These are phyloP conservation scores for Scedosporium minutisporum DNA, from an alignment of 2,329 filamentous ascomycete species.

Conservation along the genomic window DNA sequence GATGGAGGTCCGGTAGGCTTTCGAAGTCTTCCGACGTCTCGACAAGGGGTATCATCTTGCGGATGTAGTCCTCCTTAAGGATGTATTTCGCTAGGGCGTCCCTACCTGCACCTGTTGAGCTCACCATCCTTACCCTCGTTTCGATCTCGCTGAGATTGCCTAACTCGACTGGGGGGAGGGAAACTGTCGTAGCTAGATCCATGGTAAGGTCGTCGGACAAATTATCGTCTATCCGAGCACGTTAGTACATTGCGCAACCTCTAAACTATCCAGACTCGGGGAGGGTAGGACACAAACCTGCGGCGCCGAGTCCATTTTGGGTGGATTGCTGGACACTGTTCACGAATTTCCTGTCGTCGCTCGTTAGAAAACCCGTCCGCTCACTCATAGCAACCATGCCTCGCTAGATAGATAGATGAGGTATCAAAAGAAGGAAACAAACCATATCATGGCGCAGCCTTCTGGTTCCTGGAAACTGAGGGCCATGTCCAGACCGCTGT, in stretches of 20 bases:
- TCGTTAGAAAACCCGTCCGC: neutral
- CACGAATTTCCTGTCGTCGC: slow-evolving; percentile 69
- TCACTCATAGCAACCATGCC: neutral
- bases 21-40: slow-evolving; percentile 86
- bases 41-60: slow-evolving; percentile 77
- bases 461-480: slow-evolving; percentile 97
- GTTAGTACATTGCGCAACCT: neutral
- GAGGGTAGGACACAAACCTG: slow-evolving; percentile 39
- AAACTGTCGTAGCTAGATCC: slow-evolving; percentile 61
- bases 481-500: slow-evolving; percentile 86
- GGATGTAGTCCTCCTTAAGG: slow-evolving; percentile 75
- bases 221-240: slow-evolving; percentile 55
- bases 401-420: neutral
- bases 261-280: neutral
- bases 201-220: slow-evolving; percentile 78
- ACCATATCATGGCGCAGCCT: slow-evolving; percentile 90
- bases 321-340: slow-evolving; percentile 73
- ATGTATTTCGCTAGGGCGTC: slow-evolving; percentile 84
- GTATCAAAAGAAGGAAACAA: slow-evolving; percentile 15
- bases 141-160: slow-evolving; percentile 78
- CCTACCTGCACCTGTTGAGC: slow-evolving; percentile 62
- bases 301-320: slow-evolving; percentile 40
- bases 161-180: slow-evolving; percentile 71
- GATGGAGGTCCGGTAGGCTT: slow-evolving; percentile 75
- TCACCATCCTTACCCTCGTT: slow-evolving; percentile 69